Percentiles rank a stretch among this genome's conserved stretches.
These are phyloP conservation scores for Termitomyces sp. DNA, from an alignment of 768 basidiomycete genomes.

Conservation along the genomic window DNA sequence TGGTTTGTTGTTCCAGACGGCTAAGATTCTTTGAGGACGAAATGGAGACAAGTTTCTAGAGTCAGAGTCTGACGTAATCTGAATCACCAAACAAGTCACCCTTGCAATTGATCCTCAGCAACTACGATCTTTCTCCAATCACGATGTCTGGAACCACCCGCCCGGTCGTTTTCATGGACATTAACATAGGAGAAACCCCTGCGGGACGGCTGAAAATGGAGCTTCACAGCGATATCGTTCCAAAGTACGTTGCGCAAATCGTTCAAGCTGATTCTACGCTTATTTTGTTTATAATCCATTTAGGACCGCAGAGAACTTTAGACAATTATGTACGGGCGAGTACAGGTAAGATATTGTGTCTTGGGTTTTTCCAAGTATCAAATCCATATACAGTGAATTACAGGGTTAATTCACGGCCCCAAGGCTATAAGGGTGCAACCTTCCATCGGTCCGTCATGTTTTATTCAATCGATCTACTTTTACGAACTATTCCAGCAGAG, in stretches of 20 bases:
- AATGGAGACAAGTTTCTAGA: too few species aligned
- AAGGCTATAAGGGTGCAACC: conserved; percentile 87
- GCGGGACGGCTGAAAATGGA: conserved; percentile 97
- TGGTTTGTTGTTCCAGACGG: too few species aligned
- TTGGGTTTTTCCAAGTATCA: conserved; percentile 4
- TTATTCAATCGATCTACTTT: conserved; percentile 1
- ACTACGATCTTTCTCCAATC: neutral
- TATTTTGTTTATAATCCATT: neutral
- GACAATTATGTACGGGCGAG: conserved; percentile 97
- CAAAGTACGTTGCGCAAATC: conserved; percentile 57
- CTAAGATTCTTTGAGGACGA: too few species aligned
- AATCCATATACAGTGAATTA: conserved; percentile 10
- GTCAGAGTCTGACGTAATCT: conserved; percentile 1
- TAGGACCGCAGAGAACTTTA: conserved; percentile 97
- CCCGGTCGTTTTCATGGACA: conserved; percentile 95
- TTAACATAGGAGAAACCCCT: conserved; percentile 94
- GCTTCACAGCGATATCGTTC: conserved; percentile 91
- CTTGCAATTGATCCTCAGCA: neutral
- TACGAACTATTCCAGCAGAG: conserved; percentile 36
- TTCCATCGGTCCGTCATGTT: conserved; percentile 72
- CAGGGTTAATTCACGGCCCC: conserved; percentile 79
- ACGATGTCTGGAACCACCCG: conserved; percentile 34
- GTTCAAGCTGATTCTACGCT: neutral
- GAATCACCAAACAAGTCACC: neutral
- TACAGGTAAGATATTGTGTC: conserved; percentile 53